Percentiles rank a stretch among this genome's conserved stretches.
phyloP scores from a whole-genome alignment of 2,329 filamentous ascomycete species.

The Nemania serpens region DNA sequence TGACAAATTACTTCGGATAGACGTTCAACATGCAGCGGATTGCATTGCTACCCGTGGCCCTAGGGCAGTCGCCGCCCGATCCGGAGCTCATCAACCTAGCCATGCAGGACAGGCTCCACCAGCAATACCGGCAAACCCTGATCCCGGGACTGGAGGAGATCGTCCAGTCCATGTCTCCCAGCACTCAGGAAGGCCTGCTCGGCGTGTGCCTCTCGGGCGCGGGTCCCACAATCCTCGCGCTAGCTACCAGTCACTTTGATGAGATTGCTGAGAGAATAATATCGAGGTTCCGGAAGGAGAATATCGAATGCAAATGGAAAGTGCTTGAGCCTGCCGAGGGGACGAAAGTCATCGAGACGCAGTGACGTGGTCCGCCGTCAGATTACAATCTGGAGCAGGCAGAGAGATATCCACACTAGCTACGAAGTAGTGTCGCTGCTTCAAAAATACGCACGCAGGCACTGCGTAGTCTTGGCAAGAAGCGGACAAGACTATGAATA shows the following conservation, averaged over 20 bases:
- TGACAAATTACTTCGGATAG: conserved; percentile 41
- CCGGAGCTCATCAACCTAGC: conserved; percentile 93
- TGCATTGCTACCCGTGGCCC: conserved; percentile 84
- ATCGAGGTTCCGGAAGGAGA: conserved; percentile 70
- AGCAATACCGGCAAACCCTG: conserved; percentile 89
- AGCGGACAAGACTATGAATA: too few relatives aligned
- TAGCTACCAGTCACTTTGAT: conserved; percentile 89
- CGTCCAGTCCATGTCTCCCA: conserved; percentile 86
- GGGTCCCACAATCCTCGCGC: conserved; percentile 89
- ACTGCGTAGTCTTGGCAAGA: too few relatives aligned
- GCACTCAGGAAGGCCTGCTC: conserved; percentile 82
- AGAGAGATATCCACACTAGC: too few relatives aligned
- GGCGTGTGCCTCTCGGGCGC: conserved; percentile 95
- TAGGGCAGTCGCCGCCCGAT: conserved; percentile 88
- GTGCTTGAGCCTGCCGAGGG: conserved; percentile 87
- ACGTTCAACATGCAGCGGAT: conserved; percentile 94
- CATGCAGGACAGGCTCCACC: conserved; percentile 98
- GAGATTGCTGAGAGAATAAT: conserved; percentile 83
- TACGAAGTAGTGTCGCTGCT: too few relatives aligned
- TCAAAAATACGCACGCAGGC: too few relatives aligned
- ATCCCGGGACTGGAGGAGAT: conserved; percentile 93
- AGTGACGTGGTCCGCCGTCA: not conserved
- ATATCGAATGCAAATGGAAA: conserved; percentile 83
- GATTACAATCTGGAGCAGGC: too few relatives aligned
- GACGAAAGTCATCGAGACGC: conserved; percentile 41